These are phyloP conservation scores for Claviceps cyperi DNA, from an alignment of 2,329 filamentous ascomycete genomes.

Conservation along the genomic window DNA sequence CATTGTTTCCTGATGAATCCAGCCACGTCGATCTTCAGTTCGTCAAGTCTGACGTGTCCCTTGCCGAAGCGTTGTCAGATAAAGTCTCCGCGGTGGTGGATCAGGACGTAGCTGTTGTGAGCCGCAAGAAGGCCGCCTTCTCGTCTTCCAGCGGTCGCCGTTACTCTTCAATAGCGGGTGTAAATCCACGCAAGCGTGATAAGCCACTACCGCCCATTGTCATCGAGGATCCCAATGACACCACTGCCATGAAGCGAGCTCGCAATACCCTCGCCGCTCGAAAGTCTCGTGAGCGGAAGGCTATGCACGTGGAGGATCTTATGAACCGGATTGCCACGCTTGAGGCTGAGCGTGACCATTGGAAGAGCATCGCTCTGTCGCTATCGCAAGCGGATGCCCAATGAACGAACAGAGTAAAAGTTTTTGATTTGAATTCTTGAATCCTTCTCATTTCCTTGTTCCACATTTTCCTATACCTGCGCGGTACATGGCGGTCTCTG, in stretches of 20 bases:
- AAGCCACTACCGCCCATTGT: conserved; percentile 70
- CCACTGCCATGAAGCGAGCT: conserved; percentile 77
- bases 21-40: conserved; percentile 12
- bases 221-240: conserved; percentile 59
- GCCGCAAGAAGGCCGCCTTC: conserved; percentile 31
- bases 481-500: neutral
- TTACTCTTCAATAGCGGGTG: conserved; percentile 56
- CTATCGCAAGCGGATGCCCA: conserved; percentile 16
- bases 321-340: conserved; percentile 60
- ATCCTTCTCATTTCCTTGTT: neutral
- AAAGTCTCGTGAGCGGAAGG: conserved; percentile 81
- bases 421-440: neutral
- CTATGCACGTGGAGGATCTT: conserved; percentile 58
- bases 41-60: conserved; percentile 25
- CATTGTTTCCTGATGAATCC: conserved; percentile 51
- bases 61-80: conserved; percentile 31
- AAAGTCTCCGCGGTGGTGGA: conserved; percentile 28
- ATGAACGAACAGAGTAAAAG: neutral
- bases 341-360: conserved; percentile 49
- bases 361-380: conserved; percentile 42
- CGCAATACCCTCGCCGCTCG: conserved; percentile 88
- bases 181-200: conserved; percentile 60
- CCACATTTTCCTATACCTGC: neutral
- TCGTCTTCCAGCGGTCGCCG: conserved; percentile 32
- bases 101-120: conserved; percentile 24